Evolutionary conservation across 495 filamentous ascomycete genomes (phyloP).

Genomic region (Cenococcum geophilum): DNA sequence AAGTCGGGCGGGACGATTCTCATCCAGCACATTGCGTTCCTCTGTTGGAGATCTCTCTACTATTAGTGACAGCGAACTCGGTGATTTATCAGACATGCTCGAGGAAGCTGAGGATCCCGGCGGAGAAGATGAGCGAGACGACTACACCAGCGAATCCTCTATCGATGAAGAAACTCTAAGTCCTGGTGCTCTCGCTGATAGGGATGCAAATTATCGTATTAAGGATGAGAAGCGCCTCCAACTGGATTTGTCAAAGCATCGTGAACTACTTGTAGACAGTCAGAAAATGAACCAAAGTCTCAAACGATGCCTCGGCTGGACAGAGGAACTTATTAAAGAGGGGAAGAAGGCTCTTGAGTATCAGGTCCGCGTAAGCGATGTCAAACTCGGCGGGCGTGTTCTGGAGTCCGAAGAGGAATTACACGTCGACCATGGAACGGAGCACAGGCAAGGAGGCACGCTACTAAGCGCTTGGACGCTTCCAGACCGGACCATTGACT

Average conservation of each 20-base stretch:
- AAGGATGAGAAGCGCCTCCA: constrained; percentile 70
- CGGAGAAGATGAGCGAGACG: constrained; percentile 33
- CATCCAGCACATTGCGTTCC: constrained; percentile 36
- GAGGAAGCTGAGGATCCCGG: constrained; percentile 37
- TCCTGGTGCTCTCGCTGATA: constrained; percentile 42
- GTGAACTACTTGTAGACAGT: constrained; percentile 76
- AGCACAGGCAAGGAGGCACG: constrained; percentile 11
- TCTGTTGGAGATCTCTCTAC: constrained; percentile 15
- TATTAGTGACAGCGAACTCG: constrained; percentile 11
- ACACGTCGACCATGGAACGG: constrained; percentile 40
- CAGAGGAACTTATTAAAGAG: constrained; percentile 83
- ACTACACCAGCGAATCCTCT: constrained; percentile 23
- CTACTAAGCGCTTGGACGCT: constrained; percentile 29
- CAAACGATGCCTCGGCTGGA: constrained; percentile 76
- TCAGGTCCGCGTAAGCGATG: constrained; percentile 63
- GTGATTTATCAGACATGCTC: constrained; percentile 45
- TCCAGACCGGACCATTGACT: constrained; percentile 4
- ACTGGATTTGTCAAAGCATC: constrained; percentile 81
- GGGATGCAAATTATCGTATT: constrained; percentile 42
- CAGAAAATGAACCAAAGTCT: constrained; percentile 92
- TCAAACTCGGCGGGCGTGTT: constrained; percentile 78
- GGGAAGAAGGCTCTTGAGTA: constrained; percentile 82
- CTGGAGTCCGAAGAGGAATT: constrained; percentile 60
- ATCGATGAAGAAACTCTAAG: constrained; percentile 38
- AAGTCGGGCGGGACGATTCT: constrained; percentile 68